Percentiles rank a stretch among this genome's conserved stretches.
Evolutionary conservation across 2,329 filamentous ascomycete species (phyloP).

Genomic region (Fusarium sp.): DNA sequence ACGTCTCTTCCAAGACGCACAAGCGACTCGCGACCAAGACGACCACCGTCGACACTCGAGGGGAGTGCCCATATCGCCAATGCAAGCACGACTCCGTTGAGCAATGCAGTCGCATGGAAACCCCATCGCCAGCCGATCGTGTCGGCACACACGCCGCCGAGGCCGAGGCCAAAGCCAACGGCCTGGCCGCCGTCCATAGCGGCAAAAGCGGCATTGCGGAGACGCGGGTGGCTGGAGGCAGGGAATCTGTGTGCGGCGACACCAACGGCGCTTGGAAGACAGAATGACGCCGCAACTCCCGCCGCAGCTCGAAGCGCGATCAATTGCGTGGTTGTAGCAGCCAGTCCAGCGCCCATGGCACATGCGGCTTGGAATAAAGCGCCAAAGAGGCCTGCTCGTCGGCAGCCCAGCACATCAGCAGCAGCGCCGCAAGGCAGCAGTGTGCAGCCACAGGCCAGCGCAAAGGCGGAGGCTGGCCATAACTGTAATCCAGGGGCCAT

Average conservation of each 20-base stretch:
- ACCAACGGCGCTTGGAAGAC: neutral
- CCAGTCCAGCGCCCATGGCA: neutral
- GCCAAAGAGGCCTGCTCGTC: neutral
- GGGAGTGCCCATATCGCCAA: slow-evolving; percentile 12
- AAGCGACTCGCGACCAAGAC: neutral
- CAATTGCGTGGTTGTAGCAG: neutral
- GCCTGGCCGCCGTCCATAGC: slow-evolving; percentile 49
- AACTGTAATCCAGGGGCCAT: slow-evolving; percentile 1
- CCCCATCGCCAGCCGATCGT: slow-evolving; percentile 60
- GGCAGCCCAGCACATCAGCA: neutral
- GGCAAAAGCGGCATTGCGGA: slow-evolving; percentile 15
- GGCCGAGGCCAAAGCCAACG: slow-evolving; percentile 61
- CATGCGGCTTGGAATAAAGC: no score
- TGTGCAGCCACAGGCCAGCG: neutral
- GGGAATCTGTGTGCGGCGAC: neutral
- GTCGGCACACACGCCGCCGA: slow-evolving; percentile 61
- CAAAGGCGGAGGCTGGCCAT: no score
- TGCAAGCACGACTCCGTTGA: slow-evolving; percentile 20
- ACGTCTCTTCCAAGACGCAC: slow-evolving; percentile 55
- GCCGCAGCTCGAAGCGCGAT: neutral
- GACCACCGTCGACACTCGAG: neutral
- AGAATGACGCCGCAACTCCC: neutral
- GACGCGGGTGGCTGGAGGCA: neutral
- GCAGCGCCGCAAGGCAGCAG: neutral
- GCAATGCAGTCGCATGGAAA: slow-evolving; percentile 48